Conservation (phyloP, 2,329 filamentous ascomycete species). For the Aspergillus costaricaensis region DNA sequence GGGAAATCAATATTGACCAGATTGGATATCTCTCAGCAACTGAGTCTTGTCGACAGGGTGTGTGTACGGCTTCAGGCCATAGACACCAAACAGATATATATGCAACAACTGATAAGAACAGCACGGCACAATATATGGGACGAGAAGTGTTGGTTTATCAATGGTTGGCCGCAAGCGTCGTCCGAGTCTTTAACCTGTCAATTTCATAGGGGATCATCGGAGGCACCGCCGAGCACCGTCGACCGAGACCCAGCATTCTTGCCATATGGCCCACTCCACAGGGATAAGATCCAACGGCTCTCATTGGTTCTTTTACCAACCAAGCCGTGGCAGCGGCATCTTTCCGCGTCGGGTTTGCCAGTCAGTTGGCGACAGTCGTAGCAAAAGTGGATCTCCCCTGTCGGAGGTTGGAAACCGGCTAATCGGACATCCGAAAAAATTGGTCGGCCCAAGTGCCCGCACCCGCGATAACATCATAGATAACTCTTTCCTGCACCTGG, state of each 20-base stretch:
- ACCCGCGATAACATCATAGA: background rate
- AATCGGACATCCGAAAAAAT: slow-evolving; percentile 9
- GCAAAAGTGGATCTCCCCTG: slow-evolving; percentile 7
- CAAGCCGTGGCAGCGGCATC: background rate
- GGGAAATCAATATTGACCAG: background rate
- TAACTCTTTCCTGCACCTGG: background rate
- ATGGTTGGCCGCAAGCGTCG: background rate
- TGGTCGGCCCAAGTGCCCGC: background rate
- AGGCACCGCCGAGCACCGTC: slow-evolving; percentile 12
- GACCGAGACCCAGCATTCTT: background rate
- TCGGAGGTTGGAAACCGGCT: slow-evolving; percentile 1
- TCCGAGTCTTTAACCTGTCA: slow-evolving; percentile 5
- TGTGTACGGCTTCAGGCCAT: background rate
- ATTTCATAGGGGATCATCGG: slow-evolving; percentile 12
- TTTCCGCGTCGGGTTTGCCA: background rate
- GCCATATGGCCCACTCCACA: background rate
- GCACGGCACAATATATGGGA: background rate
- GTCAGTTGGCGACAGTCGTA: background rate
- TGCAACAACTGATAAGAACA: background rate
- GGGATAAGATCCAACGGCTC: background rate
- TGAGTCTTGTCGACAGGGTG: too few relatives aligned
- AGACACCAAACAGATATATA: background rate
- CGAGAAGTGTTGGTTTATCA: background rate
- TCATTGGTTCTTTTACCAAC: background rate
- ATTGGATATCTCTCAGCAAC: background rate